These are phyloP conservation scores for Suillus plorans DNA, from an alignment of 768 basidiomycete genomes.

Conservation along the genomic window DNA sequence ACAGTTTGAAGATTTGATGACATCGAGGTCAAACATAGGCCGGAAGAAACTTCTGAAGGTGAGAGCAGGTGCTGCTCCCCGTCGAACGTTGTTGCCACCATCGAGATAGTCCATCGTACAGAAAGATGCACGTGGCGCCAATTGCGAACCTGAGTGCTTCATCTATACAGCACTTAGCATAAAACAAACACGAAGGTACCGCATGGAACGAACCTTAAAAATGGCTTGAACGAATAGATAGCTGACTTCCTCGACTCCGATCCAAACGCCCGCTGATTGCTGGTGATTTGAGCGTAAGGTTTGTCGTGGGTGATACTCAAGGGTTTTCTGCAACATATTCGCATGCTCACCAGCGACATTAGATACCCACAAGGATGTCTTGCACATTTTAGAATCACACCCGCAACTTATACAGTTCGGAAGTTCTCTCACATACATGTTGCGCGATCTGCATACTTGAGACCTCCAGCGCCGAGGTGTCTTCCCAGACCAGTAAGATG, in stretches of 20 bases:
- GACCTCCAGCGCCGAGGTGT: background rate
- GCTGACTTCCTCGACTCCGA: background rate
- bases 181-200: background rate
- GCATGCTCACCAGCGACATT: background rate
- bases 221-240: background rate
- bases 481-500: background rate
- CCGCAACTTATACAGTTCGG: background rate
- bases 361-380: background rate
- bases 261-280: background rate
- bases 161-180: background rate
- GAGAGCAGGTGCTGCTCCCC: no score
- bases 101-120: no score
- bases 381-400: background rate
- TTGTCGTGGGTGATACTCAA: background rate
- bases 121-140: background rate
- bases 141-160: background rate
- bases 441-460: background rate
- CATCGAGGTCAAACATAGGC: no score
- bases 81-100: no score
- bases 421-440: no score
- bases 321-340: background rate
- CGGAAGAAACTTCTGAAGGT: no score
- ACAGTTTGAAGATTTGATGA: background rate
- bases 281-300: background rate
- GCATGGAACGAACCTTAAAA: background rate